Evolutionary conservation across 345 rosid genomes (phyloP), one percentile per base, ranked within the genome.

Genomic region (Melastoma malabathricum): DNA sequence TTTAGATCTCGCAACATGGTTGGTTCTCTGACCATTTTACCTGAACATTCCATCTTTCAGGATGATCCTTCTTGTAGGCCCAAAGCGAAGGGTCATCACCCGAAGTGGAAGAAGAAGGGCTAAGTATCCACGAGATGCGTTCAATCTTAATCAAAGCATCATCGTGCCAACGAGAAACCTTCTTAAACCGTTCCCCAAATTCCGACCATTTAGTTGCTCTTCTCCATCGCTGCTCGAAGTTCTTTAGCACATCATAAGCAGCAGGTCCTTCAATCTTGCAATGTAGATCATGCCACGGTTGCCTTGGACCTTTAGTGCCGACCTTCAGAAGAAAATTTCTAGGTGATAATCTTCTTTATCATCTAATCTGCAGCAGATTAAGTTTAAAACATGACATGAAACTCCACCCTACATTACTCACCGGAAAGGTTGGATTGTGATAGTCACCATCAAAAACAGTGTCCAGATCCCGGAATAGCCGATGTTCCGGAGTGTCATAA

Each of bases 201-300:
- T 78, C 84, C 2, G 80, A 71, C 87, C 88, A 78, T 63, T 27
- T 84, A 27, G 89, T 63, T 16, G 95, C 97, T 63, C 86, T 88
- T 61, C 54, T 80, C 97, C 97, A 88, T 22, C 97, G 84, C 71
- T 88, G 92, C 73, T 88, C 97, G 54, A 88, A 88, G 65, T 88
- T 88, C 44, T 65, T 71, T 19, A 84, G 94, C 50, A 88, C 72
- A 43, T 88, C 97, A 56, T 84, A 88, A 34, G 97, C 95, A 55
- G 97, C 92, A n/a, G 97, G 95, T 9, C 97, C 97, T 67, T 88
- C 95, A 43, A 88, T 64, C 64, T 72, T 82, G 74, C 95, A 88
- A 55, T 88, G 97, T 63, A 75, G 69, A 58, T 88, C 97, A 67
- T 84, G 92, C 95, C 97, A 82, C 3, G 95, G 97, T 66, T 88